These are phyloP conservation scores for Periconia digitata DNA, from an alignment of 2,329 filamentous ascomycete genomes.

Conservation along the genomic window DNA sequence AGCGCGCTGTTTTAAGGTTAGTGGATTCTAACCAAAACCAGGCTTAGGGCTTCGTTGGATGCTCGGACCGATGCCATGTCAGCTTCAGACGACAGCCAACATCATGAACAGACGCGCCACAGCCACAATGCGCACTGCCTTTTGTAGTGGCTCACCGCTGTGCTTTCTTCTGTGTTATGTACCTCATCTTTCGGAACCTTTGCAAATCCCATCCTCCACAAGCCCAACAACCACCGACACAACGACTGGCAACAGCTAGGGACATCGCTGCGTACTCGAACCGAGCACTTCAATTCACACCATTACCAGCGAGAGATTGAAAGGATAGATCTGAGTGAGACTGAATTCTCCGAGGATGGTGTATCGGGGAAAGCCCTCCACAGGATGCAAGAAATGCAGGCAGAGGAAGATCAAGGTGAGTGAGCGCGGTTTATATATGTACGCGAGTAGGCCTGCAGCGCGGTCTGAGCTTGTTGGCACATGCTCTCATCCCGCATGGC, in stretches of 20 bases:
- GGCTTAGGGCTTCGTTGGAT: too few species aligned
- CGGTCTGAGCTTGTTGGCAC: too few species aligned
- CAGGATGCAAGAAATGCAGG: constrained; percentile 40
- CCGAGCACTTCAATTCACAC: background rate
- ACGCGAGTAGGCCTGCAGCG: background rate
- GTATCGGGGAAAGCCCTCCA: constrained; percentile 36
- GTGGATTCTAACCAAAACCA: too few species aligned
- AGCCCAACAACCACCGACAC: background rate
- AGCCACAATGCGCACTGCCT: constrained; percentile 3
- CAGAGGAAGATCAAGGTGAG: constrained; percentile 46
- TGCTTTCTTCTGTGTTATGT: background rate
- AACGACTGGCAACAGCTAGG: background rate
- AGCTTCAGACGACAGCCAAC: constrained; percentile 2
- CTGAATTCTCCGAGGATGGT: constrained; percentile 23
- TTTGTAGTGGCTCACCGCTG: background rate
- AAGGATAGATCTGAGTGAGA: background rate
- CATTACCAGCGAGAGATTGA: background rate
- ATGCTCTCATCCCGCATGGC: too few species aligned
- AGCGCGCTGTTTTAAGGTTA: too few species aligned
- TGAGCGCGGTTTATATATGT: constrained; percentile 1
- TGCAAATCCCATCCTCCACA: background rate
- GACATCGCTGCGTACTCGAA: background rate
- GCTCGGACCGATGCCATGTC: too few species aligned
- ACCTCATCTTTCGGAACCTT: background rate
- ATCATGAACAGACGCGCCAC: background rate